Base-by-base conservation (phyloP, 1,139 yeast species). In the Kodamaea arcana region DNA sequence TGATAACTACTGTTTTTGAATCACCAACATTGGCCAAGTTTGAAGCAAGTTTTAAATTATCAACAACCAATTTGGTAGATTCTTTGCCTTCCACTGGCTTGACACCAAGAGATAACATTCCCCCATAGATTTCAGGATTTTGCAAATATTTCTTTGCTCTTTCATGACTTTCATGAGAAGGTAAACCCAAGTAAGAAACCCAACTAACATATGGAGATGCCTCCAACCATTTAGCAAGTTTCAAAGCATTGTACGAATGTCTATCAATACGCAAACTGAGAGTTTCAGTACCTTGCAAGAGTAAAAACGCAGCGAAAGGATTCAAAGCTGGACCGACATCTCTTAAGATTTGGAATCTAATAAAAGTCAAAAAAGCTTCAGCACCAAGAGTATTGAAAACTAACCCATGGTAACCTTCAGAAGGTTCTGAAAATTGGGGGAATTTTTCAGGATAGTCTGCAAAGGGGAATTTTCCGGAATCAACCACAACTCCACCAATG, bases 11-110 rank as follows among this genome's bases (percentile, higher is more conserved):
- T 29, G 97, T 86, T 70, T 90, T 92, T 34, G 90, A 79, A 57
- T 92, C 98, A 57, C 98, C 97, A 40, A 92, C 97, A 54, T 92
- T 92, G 39, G 98, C 97, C 58, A 92, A 76, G 68, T 88, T 86
- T 24, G 95, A 81, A 39, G 95, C 94, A 39, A 92, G 65, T 62
- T 86, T 75, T 60, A 92, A 76, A 46, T 63, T 65, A 60, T 88
- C 96, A 41, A 86, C 96, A 43, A 88, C 85, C 50, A 69, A 73
- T 33, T 90, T 90, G 49, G 94, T 87, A 30, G 88, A 77, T 47
- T 79, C 83, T 47, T 77, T 58, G 27, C 62, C 64, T 23, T 69
- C 71, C 42, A 78, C 58, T 37, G 77, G 78, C 62, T 84, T 85
- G 41, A 87, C 95, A 53, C 95, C 96, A 52, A 92, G 80, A 5